A percentile compares a stretch with the other conserved stretches of the same genome.
phyloP scores from a whole-genome alignment of 768 basidiomycete genomes.

The Mycena galericulata region DNA sequence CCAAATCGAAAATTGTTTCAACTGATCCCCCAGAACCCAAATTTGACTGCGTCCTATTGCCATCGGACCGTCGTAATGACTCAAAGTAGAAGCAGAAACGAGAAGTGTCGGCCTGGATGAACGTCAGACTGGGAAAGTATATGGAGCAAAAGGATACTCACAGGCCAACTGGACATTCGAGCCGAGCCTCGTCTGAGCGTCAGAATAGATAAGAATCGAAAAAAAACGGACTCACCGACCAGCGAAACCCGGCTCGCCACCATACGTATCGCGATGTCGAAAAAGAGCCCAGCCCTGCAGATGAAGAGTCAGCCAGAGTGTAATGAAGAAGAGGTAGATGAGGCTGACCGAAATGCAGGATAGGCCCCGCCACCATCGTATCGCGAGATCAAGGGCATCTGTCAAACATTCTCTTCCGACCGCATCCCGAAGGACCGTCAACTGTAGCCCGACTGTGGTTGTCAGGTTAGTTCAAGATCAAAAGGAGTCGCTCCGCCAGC shows the following conservation, averaged over 20 bases:
- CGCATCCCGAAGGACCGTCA: conserved; percentile 16
- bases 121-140: background rate
- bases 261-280: background rate
- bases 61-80: background rate
- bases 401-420: background rate
- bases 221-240: background rate
- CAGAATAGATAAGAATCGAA: background rate
- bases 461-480: background rate
- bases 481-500: background rate
- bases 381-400: too few relatives aligned
- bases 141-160: background rate
- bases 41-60: conserved; percentile 1
- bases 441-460: conserved; percentile 4
- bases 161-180: background rate
- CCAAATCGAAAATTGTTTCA: background rate
- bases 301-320: background rate
- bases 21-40: background rate
- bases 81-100: background rate
- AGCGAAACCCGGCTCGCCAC: background rate
- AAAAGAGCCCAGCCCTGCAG: background rate
- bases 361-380: background rate
- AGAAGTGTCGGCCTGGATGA: background rate
- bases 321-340: background rate
- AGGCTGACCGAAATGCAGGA: background rate
- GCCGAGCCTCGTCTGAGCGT: background rate